Conservation (phyloP, 2,329 filamentous ascomycete genomes). For the Fusarium albidum region DNA sequence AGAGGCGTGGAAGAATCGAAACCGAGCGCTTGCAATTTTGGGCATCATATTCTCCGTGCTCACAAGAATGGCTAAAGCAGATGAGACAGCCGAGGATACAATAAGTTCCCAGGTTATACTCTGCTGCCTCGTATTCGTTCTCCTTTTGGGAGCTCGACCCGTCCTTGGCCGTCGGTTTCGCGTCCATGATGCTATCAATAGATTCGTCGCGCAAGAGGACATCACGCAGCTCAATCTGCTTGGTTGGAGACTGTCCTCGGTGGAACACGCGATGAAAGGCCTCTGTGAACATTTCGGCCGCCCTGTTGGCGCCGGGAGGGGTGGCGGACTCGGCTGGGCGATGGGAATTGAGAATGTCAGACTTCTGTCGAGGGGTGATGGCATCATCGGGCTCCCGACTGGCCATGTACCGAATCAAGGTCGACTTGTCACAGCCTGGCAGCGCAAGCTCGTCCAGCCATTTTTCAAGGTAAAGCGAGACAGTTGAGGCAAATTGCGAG, state of each 20-base stretch:
- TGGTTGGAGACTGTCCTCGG: slow-evolving; percentile 42
- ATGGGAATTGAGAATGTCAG: slow-evolving; percentile 58
- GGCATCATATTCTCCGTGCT: slow-evolving; percentile 67
- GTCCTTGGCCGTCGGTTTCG: slow-evolving; percentile 62
- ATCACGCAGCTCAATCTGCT: slow-evolving; percentile 58
- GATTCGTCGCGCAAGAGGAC: slow-evolving; percentile 62
- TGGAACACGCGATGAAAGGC: slow-evolving; percentile 66
- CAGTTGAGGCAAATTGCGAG: slow-evolving; percentile 59
- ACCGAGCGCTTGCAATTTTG: slow-evolving; percentile 62
- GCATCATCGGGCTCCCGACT: slow-evolving; percentile 55
- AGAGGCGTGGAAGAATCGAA: slow-evolving; percentile 52
- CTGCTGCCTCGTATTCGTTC: slow-evolving; percentile 51
- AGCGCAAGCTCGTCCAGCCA: slow-evolving; percentile 62
- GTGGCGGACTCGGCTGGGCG: slow-evolving; percentile 50
- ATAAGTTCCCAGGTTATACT: slow-evolving; percentile 62
- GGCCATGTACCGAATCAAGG: slow-evolving; percentile 62
- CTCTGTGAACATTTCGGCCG: slow-evolving; percentile 61
- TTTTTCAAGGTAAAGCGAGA: slow-evolving; percentile 61
- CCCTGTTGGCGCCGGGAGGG: slow-evolving; percentile 51
- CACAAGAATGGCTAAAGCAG: slow-evolving; percentile 67
- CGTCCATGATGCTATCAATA: slow-evolving; percentile 62
- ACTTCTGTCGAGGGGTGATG: slow-evolving; percentile 64
- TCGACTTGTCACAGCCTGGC: slow-evolving; percentile 60
- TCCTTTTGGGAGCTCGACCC: slow-evolving; percentile 43
- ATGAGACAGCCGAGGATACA: slow-evolving; percentile 65